These are phyloP conservation scores for Basipetospora chlamydospora DNA, from an alignment of 2,329 filamentous ascomycete species.

Conservation along the genomic window DNA sequence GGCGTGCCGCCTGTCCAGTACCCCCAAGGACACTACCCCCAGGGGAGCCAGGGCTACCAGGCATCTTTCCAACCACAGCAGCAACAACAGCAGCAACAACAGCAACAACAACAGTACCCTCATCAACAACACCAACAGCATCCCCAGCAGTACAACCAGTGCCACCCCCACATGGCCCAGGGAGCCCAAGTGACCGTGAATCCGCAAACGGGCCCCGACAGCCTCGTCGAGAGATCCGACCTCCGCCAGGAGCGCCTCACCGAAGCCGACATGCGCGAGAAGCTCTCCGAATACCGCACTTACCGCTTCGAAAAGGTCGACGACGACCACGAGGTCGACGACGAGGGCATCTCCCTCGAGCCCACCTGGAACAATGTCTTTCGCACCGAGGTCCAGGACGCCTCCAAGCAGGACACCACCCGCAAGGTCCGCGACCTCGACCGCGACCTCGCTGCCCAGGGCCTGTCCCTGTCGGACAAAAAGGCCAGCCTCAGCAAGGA, in stretches of 20 bases:
- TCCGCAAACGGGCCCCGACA: too few species aligned
- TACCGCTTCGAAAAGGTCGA: constrained; percentile 26
- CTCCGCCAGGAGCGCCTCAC: constrained; percentile 21
- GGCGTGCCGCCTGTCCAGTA: not conserved
- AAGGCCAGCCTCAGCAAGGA: constrained; percentile 18
- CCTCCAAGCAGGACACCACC: constrained; percentile 22
- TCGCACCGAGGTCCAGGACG: constrained; percentile 18
- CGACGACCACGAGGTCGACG: constrained; percentile 18
- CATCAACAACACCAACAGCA: constrained; percentile 2
- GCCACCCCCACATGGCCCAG: too few species aligned
- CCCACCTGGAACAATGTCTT: constrained; percentile 26
- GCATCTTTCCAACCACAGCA: not conserved
- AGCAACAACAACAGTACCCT: not conserved
- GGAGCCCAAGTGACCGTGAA: too few species aligned
- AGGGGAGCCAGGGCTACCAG: too few species aligned
- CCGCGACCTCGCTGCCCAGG: too few species aligned
- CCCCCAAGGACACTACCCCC: too few species aligned
- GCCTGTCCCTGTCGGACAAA: constrained; percentile 21
- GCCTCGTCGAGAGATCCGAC: constrained; percentile 17
- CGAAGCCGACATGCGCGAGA: constrained; percentile 22
- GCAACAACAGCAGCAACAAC: constrained; percentile 1
- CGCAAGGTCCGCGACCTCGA: constrained; percentile 24
- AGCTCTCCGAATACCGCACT: constrained; percentile 24
- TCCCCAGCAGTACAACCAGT: not conserved
- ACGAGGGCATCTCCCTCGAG: constrained; percentile 17